Evolutionary conservation across 2,329 filamentous ascomycete genomes (phyloP).

Genomic region (Nemania bipapillata): DNA sequence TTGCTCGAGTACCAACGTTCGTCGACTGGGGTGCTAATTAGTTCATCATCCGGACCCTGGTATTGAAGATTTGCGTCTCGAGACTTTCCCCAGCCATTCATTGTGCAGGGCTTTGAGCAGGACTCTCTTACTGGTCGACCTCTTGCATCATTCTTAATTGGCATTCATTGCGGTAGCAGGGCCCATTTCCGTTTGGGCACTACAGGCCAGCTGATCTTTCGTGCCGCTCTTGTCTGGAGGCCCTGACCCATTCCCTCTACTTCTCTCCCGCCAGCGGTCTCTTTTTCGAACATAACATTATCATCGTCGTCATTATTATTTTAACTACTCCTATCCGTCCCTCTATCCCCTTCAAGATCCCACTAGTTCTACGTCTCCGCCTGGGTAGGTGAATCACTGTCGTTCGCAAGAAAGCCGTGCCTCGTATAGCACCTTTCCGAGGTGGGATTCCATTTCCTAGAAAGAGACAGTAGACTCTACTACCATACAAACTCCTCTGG

Average conservation of each 20-base stretch:
- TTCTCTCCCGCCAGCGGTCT: conserved; percentile 41
- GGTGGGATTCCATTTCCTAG: conserved; percentile 11
- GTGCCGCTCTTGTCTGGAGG: conserved; percentile 45
- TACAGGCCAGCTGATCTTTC: conserved; percentile 49
- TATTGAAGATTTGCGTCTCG: conserved; percentile 50
- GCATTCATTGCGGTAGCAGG: conserved; percentile 46
- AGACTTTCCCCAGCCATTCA: conserved; percentile 54
- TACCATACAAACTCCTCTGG: conserved; percentile 17
- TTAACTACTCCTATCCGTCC: conserved; percentile 20
- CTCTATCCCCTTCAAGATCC: conserved; percentile 5
- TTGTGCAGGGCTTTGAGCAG: conserved; percentile 51
- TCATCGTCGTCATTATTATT: conserved; percentile 25
- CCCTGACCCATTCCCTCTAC: conserved; percentile 43
- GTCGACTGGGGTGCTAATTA: conserved; percentile 48
- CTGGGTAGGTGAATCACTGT: conserved; percentile 14
- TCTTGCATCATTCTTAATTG: conserved; percentile 53
- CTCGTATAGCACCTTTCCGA: conserved; percentile 2
- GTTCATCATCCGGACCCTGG: conserved; percentile 49
- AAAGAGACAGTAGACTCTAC: conserved; percentile 18
- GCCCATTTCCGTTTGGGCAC: conserved; percentile 46
- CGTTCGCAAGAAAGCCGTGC: conserved; percentile 10
- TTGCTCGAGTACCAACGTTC: conserved; percentile 38
- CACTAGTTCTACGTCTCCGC: neutral
- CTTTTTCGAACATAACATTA: conserved; percentile 38
- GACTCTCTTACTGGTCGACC: conserved; percentile 55